These are phyloP conservation scores for Malassezia arunalokei DNA, from an alignment of 1,284 basidiomycete species.

Conservation along the genomic window DNA sequence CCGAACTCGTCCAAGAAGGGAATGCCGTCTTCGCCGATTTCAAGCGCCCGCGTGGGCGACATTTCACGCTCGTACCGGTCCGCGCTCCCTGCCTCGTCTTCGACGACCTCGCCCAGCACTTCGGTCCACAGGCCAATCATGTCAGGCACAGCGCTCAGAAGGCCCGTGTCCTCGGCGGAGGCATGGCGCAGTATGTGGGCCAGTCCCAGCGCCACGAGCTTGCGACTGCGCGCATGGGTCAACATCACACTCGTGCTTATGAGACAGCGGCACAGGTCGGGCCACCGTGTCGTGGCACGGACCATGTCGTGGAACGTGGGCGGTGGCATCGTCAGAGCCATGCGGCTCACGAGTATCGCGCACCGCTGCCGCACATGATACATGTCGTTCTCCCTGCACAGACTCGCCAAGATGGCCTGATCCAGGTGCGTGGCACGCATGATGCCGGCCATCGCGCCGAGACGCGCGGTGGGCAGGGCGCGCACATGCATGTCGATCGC, in stretches of 20 bases:
- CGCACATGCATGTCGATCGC: slow-evolving; percentile 32
- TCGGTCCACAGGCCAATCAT: slow-evolving; percentile 38
- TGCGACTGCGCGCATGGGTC: slow-evolving; percentile 27
- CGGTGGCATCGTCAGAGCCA: slow-evolving; percentile 22
- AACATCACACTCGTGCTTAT: slow-evolving; percentile 33
- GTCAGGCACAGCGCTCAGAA: slow-evolving; percentile 21
- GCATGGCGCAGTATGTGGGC: slow-evolving; percentile 17
- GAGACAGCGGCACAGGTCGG: background rate
- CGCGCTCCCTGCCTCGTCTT: slow-evolving; percentile 14
- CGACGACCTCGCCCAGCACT: slow-evolving; percentile 29
- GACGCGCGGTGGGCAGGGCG: slow-evolving; percentile 12
- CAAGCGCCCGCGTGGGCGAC: background rate
- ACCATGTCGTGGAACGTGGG: slow-evolving; percentile 27
- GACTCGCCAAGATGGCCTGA: slow-evolving; percentile 23
- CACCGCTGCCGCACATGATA: background rate
- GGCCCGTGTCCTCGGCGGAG: slow-evolving; percentile 1
- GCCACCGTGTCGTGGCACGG: slow-evolving; percentile 12
- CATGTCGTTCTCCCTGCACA: slow-evolving; percentile 29
- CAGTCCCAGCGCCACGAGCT: slow-evolving; percentile 29
- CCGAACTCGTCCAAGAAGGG: slow-evolving; percentile 10
- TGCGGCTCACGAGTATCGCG: slow-evolving; percentile 7
- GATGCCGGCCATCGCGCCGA: slow-evolving; percentile 9
- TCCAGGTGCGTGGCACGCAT: slow-evolving; percentile 25
- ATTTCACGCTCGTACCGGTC: slow-evolving; percentile 5
- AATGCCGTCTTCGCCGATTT: slow-evolving; percentile 1